Evolutionary conservation across 257 asterid species (phyloP).

Genomic region (Solanum corneliomulleri): DNA sequence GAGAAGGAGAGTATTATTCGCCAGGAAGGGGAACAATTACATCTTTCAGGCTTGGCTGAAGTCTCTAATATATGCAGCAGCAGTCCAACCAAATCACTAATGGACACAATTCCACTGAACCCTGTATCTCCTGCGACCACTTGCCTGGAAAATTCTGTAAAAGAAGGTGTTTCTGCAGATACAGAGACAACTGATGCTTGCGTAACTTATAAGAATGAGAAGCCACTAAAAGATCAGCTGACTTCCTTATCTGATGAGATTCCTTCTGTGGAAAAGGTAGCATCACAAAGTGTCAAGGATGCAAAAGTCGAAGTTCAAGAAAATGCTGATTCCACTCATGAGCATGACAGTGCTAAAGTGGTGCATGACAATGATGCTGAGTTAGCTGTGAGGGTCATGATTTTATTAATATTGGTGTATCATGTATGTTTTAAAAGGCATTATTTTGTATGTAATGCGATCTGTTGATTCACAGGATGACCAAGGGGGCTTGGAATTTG

Average conservation of each 20-base stretch:
- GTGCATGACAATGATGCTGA: slow-evolving; percentile 39
- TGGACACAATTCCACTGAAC: slow-evolving; percentile 9
- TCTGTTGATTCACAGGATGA: slow-evolving; percentile 35
- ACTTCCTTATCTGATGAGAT: slow-evolving; percentile 61
- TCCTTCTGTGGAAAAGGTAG: slow-evolving; percentile 55
- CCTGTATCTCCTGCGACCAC: slow-evolving; percentile 8
- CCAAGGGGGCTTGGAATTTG: slow-evolving; percentile 53
- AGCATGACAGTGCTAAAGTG: slow-evolving; percentile 20
- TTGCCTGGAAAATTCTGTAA: slow-evolving; percentile 7
- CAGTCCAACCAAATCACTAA: slow-evolving; percentile 3
- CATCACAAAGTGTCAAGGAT: slow-evolving; percentile 42
- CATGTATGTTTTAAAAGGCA: neutral
- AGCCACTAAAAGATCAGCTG: slow-evolving; percentile 27
- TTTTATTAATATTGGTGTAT: neutral
- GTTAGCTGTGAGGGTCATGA: slow-evolving; percentile 36
- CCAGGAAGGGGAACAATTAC: slow-evolving; percentile 22
- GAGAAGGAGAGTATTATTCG: slow-evolving; percentile 9
- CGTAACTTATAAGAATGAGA: slow-evolving; percentile 2
- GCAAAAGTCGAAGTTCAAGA: slow-evolving; percentile 47
- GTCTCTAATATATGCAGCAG: slow-evolving; percentile 16
- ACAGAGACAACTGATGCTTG: slow-evolving; percentile 14
- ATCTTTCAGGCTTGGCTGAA: slow-evolving; percentile 11
- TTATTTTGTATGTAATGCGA: neutral
- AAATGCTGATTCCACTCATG: slow-evolving; percentile 16
- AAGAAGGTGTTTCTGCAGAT: slow-evolving; percentile 18